A percentile compares a stretch with the other conserved stretches of the same genome.
Evolutionary conservation across 2,329 filamentous ascomycete genomes (phyloP).

Genomic region (Zalaria sp.): DNA sequence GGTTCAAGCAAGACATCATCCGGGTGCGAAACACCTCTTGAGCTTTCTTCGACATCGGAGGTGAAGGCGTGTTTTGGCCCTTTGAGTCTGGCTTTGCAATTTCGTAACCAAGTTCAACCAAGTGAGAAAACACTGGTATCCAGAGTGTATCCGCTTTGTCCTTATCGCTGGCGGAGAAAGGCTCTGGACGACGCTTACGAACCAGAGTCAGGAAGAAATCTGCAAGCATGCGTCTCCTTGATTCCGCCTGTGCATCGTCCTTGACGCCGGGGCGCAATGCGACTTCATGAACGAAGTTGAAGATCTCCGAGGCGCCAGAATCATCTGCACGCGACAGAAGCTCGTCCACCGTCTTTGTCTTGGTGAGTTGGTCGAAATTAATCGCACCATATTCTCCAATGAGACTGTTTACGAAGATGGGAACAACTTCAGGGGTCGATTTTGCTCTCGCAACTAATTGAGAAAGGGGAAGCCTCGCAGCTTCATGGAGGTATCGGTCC

Average conservation of each 20-base stretch:
- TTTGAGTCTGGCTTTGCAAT: constrained; percentile 15
- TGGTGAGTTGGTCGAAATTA: constrained; percentile 77
- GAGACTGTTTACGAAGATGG: constrained; percentile 50
- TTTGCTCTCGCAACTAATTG: constrained; percentile 52
- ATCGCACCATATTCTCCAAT: constrained; percentile 55
- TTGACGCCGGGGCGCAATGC: constrained; percentile 28
- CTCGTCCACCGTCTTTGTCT: constrained; percentile 69
- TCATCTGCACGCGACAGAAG: constrained; percentile 47
- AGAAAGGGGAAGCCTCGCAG: constrained; percentile 63
- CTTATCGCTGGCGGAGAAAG: constrained; percentile 8
- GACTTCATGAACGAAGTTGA: constrained; percentile 35
- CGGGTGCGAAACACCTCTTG: constrained; percentile 39
- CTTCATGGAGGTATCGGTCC: constrained; percentile 66
- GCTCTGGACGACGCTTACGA: constrained; percentile 19
- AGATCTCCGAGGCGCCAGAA: constrained; percentile 36
- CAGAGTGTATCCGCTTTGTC: constrained; percentile 6
- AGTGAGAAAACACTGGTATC: constrained; percentile 10
- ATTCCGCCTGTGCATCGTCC: constrained; percentile 31
- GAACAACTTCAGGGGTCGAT: constrained; percentile 43
- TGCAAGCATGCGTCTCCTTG: constrained; percentile 34
- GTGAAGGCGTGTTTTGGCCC: constrained; percentile 11
- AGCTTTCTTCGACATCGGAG: constrained; percentile 29
- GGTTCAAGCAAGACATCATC: constrained; percentile 40
- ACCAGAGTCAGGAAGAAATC: constrained; percentile 39
- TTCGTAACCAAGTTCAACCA: constrained; percentile 22